Evolutionary conservation across 495 filamentous ascomycete genomes (phyloP).

Genomic region (Letharia columbiana): DNA sequence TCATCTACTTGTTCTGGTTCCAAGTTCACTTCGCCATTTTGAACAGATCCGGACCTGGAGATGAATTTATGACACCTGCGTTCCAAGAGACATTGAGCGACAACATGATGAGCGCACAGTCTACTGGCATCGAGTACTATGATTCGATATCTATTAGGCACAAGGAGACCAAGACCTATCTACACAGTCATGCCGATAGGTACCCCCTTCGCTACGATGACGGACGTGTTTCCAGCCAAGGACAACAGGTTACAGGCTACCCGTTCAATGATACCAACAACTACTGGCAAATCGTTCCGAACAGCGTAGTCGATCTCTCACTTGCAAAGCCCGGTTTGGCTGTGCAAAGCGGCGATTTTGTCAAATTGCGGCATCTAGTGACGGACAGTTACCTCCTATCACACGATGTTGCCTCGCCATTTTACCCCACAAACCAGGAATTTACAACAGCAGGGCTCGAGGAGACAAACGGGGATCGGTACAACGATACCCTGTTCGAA

Average conservation of each 20-base stretch:
- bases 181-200: slow-evolving; percentile 83
- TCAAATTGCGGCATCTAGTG: slow-evolving; percentile 79
- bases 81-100: slow-evolving; percentile 96
- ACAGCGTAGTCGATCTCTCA: slow-evolving; percentile 41
- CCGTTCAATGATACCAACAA: slow-evolving; percentile 99
- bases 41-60: slow-evolving; percentile 80
- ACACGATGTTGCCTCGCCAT: slow-evolving; percentile 98
- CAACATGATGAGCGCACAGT: slow-evolving; percentile 81
- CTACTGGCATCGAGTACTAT: slow-evolving; percentile 79
- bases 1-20: slow-evolving; percentile 99
- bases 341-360: slow-evolving; percentile 77
- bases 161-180: slow-evolving; percentile 93
- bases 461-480: slow-evolving; percentile 65
- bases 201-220: slow-evolving; percentile 97
- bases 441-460: slow-evolving; percentile 77
- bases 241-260: slow-evolving; percentile 96
- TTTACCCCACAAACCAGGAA: slow-evolving; percentile 95
- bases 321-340: slow-evolving; percentile 39
- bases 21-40: slow-evolving; percentile 95
- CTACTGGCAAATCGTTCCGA: slow-evolving; percentile 87
- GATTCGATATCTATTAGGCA: slow-evolving; percentile 82
- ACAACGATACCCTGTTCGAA: slow-evolving; percentile 90
- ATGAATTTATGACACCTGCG: slow-evolving; percentile 97
- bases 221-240: slow-evolving; percentile 92
- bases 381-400: slow-evolving; percentile 83